These are phyloP conservation scores for Takashimella koratensis DNA, from an alignment of 1,284 basidiomycete genomes.

Conservation along the genomic window DNA sequence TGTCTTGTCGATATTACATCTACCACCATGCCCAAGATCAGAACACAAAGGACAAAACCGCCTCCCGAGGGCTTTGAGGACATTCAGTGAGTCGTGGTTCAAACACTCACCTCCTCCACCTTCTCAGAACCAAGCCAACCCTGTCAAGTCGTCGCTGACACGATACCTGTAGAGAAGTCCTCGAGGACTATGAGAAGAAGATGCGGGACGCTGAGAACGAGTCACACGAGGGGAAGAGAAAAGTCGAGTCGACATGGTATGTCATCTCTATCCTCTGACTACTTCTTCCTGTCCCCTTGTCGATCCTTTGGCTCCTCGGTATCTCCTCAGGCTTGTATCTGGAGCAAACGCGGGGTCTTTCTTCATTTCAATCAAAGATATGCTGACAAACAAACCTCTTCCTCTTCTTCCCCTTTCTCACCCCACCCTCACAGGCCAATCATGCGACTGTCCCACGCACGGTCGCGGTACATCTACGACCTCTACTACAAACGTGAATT, in stretches of 20 bases:
- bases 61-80: conserved; percentile 98
- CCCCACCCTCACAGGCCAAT: conserved; percentile 74
- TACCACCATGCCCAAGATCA: conserved; percentile 95
- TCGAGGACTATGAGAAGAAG: conserved; percentile 93
- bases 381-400: no score
- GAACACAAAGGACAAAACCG: conserved; percentile 87
- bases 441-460: conserved; percentile 93
- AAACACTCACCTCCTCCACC: not conserved
- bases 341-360: no score
- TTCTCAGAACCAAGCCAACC: no score
- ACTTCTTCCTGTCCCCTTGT: no score
- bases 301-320: no score
- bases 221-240: conserved; percentile 95
- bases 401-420: no score
- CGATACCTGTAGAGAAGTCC: conserved; percentile 60
- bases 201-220: conserved; percentile 98
- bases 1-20: no score
- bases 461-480: conserved; percentile 96
- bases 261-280: no score
- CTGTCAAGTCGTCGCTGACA: not conserved
- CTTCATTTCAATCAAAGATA: not conserved
- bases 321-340: no score
- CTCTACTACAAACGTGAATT: conserved; percentile 98
- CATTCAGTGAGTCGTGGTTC: conserved; percentile 59
- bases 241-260: conserved; percentile 89